phyloP scores from a whole-genome alignment of 148 eudicot genomes.

The Fallopia convolvulus region DNA sequence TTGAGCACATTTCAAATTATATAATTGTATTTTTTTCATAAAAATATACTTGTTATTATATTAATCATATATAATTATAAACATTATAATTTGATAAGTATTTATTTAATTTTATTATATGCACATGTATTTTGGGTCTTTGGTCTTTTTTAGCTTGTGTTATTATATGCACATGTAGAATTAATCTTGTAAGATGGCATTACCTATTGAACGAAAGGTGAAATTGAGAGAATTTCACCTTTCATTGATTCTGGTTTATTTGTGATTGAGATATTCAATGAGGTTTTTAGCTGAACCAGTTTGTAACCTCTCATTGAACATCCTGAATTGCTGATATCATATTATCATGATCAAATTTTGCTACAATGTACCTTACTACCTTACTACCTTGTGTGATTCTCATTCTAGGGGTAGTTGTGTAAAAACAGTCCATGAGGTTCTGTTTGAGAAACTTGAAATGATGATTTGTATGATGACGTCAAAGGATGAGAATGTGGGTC shows the following conservation, averaged over 20 bases:
- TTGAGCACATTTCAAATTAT: too few species aligned
- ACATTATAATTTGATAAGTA: too few species aligned
- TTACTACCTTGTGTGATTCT: too few species aligned
- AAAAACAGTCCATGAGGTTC: not conserved
- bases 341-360: not conserved
- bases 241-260: slow-evolving; percentile 94
- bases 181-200: slow-evolving; percentile 2
- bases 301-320: not conserved
- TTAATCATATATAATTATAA: too few species aligned
- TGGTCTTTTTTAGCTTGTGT: too few species aligned
- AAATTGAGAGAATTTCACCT: not conserved
- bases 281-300: slow-evolving; percentile 57
- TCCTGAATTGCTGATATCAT: not conserved
- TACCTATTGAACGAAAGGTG: not conserved
- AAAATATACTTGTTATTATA: too few species aligned
- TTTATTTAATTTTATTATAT: too few species aligned
- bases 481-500: not conserved
- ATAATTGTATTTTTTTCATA: too few species aligned
- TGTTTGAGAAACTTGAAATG: not conserved
- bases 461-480: not conserved
- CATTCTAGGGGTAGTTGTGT: not conserved
- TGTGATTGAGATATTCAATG: slow-evolving; percentile 85
- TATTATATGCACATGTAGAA: too few species aligned
- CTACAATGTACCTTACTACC: too few species aligned
- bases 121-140: too few species aligned